phyloP scores from a whole-genome alignment of 306 rosid genomes.

The Cucurbita argyrosperma region DNA sequence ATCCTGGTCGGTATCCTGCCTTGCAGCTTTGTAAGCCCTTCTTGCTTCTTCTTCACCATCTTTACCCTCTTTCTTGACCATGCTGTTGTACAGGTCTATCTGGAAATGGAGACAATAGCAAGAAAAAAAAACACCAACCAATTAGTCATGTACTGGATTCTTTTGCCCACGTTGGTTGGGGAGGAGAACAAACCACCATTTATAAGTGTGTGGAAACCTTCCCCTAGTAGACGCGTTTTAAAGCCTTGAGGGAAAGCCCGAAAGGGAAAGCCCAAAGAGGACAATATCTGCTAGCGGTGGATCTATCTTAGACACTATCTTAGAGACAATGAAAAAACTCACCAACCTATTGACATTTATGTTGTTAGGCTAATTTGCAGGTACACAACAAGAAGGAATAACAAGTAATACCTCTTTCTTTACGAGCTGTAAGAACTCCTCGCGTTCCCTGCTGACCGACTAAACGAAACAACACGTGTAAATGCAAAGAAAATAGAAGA shows the following conservation, averaged over 20 bases:
- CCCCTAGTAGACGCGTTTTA: too few species aligned
- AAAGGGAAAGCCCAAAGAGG: too few species aligned
- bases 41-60: slow-evolving; percentile 53
- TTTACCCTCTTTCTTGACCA: slow-evolving; percentile 69
- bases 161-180: background rate
- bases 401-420: slow-evolving; percentile 60
- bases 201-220: too few species aligned
- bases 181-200: too few species aligned
- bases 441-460: slow-evolving; percentile 94
- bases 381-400: background rate
- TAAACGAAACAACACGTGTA: slow-evolving; percentile 16
- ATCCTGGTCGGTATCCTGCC: slow-evolving; percentile 41
- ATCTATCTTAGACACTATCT: background rate
- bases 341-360: background rate
- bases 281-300: too few species aligned
- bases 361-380: background rate
- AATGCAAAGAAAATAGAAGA: background rate
- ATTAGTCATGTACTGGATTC: background rate
- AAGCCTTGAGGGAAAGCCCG: too few species aligned
- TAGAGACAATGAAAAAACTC: background rate
- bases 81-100: slow-evolving; percentile 80
- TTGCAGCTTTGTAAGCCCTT: slow-evolving; percentile 83
- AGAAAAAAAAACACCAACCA: background rate
- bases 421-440: slow-evolving; percentile 81
- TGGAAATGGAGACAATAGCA: slow-evolving; percentile 16